Conservation (phyloP, 371 early-diverging fungal species). For the Mortierella sp. region DNA sequence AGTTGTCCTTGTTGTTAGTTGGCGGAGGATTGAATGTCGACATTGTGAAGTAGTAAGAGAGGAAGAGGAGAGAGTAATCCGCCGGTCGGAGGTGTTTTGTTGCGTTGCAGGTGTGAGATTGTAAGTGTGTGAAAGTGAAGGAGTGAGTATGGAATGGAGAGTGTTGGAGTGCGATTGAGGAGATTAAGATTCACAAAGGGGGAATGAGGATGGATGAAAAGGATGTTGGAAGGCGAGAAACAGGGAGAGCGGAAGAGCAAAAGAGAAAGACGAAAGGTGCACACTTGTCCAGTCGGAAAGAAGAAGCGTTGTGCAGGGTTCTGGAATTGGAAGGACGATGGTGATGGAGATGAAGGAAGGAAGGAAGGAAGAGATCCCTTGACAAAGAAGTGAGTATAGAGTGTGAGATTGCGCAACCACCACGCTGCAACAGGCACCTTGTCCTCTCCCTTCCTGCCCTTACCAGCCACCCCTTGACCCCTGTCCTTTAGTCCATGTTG, state of each 20-base stretch:
- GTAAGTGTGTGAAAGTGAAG: not conserved
- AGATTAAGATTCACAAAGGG: not conserved
- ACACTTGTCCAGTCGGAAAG: too few relatives aligned
- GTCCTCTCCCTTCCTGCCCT: too few relatives aligned
- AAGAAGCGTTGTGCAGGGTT: not conserved
- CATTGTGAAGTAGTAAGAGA: not conserved
- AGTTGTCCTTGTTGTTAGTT: conserved; percentile 23
- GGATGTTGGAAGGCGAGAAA: too few relatives aligned
- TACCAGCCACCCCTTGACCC: too few relatives aligned
- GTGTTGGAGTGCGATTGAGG: not conserved
- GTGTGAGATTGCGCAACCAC: not conserved
- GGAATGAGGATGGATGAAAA: not conserved
- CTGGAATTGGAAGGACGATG: not conserved
- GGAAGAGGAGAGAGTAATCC: not conserved
- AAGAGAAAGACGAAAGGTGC: not conserved
- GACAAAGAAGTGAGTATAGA: too few relatives aligned
- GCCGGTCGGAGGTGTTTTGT: not conserved
- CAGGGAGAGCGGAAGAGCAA: not conserved
- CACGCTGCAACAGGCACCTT: not conserved
- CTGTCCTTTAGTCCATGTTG: too few relatives aligned
- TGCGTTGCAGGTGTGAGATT: not conserved
- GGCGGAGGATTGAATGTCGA: conserved; percentile 37
- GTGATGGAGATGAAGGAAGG: not conserved
- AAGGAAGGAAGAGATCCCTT: not conserved
- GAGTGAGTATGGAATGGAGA: not conserved